Evolutionary conservation across 306 rosid species (phyloP).

Genomic region (Prunus campanulata): DNA sequence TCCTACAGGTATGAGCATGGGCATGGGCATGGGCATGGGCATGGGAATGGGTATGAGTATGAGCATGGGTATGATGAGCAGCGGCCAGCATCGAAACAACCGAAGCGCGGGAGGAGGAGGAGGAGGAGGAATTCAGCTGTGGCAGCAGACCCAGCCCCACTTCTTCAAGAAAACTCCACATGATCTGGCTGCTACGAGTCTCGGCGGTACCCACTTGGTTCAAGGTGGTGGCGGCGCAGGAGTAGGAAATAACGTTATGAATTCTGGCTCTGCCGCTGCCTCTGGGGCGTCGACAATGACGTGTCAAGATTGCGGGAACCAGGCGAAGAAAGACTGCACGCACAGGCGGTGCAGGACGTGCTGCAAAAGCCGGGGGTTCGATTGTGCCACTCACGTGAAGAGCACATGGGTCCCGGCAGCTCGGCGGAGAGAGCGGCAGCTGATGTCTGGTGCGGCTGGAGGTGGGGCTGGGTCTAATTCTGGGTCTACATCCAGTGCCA

Average conservation of each 20-base stretch:
- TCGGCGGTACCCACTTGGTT: conserved; percentile 25
- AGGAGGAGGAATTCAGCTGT: conserved; percentile 67
- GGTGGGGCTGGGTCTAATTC: conserved; percentile 49
- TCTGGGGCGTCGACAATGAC: conserved; percentile 42
- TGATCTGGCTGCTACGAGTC: neutral
- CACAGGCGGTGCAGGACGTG: conserved; percentile 88
- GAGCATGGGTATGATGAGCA: neutral
- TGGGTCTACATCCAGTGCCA: conserved; percentile 67
- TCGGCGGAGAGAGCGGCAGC: conserved; percentile 83
- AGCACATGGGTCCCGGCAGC: conserved; percentile 97
- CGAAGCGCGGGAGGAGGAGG: neutral
- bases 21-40: neutral
- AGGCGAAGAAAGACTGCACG: conserved; percentile 87
- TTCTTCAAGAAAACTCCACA: conserved; percentile 46
- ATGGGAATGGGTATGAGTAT: neutral
- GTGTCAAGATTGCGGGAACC: conserved; percentile 95
- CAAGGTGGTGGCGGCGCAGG: conserved; percentile 20
- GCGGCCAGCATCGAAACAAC: conserved; percentile 2
- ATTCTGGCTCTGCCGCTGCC: neutral
- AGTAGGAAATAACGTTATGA: neutral
- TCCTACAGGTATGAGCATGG: neutral
- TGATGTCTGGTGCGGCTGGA: conserved; percentile 12
- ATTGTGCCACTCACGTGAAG: conserved; percentile 86
- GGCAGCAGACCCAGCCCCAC: conserved; percentile 57
- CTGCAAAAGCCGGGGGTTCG: conserved; percentile 88